Conservation (phyloP, 1,139 yeast genomes). For the Blastobotrys petasosporus region DNA sequence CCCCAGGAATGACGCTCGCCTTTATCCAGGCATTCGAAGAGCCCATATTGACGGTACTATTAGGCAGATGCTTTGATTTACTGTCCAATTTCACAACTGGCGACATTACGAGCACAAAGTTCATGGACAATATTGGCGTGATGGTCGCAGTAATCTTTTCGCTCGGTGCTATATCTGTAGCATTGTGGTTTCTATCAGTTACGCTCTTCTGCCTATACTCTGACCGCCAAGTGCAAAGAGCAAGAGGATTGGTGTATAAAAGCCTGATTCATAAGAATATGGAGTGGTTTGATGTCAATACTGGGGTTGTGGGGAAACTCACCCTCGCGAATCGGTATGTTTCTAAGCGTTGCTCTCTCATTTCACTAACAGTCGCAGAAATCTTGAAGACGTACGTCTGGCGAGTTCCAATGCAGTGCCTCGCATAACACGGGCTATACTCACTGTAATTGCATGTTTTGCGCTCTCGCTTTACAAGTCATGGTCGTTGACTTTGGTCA, state of each 20-base stretch:
- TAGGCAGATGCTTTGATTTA: slow-evolving; percentile 57
- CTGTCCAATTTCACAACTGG: slow-evolving; percentile 40
- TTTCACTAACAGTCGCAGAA: slow-evolving; percentile 34
- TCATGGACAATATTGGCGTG: slow-evolving; percentile 42
- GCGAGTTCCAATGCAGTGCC: slow-evolving; percentile 65
- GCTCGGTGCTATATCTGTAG: slow-evolving; percentile 50
- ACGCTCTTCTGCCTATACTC: slow-evolving; percentile 66
- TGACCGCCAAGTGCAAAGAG: slow-evolving; percentile 58
- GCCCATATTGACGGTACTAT: slow-evolving; percentile 58
- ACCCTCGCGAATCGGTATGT: slow-evolving; percentile 48
- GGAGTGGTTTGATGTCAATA: slow-evolving; percentile 47
- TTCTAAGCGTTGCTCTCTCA: background rate
- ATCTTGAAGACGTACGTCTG: slow-evolving; percentile 69
- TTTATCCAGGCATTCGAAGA: slow-evolving; percentile 47
- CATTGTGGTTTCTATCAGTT: slow-evolving; percentile 52
- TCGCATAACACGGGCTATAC: slow-evolving; percentile 45
- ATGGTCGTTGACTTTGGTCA: slow-evolving; percentile 77
- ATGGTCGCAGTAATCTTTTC: slow-evolving; percentile 51
- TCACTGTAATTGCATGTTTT: slow-evolving; percentile 51
- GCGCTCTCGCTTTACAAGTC: slow-evolving; percentile 68
- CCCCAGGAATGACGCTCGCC: slow-evolving; percentile 28
- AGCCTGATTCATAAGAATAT: slow-evolving; percentile 26
- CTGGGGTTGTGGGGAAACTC: slow-evolving; percentile 50
- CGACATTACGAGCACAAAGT: slow-evolving; percentile 27
- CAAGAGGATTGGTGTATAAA: slow-evolving; percentile 42